Conservation (phyloP, 148 eudicot genomes). For the Rhododendron henanense region DNA sequence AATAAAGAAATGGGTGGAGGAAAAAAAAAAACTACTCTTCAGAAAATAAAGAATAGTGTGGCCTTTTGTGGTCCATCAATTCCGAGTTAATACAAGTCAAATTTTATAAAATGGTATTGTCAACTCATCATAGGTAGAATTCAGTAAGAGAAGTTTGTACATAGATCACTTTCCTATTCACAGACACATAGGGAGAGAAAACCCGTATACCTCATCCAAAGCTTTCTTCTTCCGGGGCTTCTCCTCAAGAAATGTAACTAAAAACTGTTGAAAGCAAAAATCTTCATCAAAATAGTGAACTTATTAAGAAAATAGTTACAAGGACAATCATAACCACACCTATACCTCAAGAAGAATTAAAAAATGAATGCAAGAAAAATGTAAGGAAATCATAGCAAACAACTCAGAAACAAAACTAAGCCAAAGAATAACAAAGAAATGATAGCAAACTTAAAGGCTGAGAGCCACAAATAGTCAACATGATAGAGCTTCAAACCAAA, state of each 20-base stretch:
- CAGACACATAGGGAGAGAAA: neutral
- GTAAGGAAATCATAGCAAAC: neutral
- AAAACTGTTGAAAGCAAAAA: slow-evolving; percentile 34
- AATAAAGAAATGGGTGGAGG: neutral
- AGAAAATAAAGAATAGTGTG: neutral
- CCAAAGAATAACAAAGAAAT: neutral
- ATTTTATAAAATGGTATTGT: neutral
- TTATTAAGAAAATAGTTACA: neutral
- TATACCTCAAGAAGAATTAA: neutral
- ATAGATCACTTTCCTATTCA: neutral
- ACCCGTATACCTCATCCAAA: slow-evolving; percentile 49
- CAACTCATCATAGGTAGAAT: neutral
- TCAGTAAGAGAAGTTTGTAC: neutral
- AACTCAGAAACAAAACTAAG: neutral
- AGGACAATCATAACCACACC: neutral
- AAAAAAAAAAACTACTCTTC: neutral
- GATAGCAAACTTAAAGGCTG: neutral
- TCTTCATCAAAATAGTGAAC: neutral
- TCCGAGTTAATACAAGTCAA: neutral
- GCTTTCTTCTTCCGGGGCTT: slow-evolving; percentile 47
- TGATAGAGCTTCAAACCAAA: neutral
- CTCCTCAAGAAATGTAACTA: slow-evolving; percentile 49
- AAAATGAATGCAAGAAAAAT: neutral
- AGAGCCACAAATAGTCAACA: neutral
- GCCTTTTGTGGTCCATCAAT: neutral